Percentiles rank a stretch among this genome's conserved stretches.
phyloP scores from a whole-genome alignment of 768 basidiomycete genomes.

The Gautieria morchelliformis region DNA sequence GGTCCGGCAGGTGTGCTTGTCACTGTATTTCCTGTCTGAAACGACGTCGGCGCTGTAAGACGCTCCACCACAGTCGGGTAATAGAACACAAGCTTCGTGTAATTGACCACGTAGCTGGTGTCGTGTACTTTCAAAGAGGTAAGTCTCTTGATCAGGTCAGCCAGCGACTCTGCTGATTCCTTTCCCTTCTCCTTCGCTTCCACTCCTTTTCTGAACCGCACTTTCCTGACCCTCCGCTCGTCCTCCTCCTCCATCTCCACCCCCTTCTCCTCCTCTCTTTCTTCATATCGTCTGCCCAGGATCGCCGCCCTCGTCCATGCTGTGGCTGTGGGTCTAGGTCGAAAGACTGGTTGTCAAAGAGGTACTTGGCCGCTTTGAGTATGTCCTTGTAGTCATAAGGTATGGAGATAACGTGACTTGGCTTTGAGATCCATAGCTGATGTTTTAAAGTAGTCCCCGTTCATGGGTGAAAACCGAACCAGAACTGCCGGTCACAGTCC shows the following conservation, averaged over 20 bases:
- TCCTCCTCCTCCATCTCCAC: neutral
- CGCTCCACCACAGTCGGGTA: neutral
- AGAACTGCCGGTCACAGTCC: too few species aligned
- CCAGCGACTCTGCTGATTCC: neutral
- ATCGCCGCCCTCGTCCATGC: neutral
- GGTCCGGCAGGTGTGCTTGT: neutral
- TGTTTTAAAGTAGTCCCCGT: neutral
- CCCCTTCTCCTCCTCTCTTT: too few species aligned
- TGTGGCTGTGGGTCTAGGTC: neutral
- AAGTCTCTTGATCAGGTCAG: neutral
- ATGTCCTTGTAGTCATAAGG: too few species aligned
- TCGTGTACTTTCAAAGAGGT: neutral
- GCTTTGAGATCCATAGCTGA: neutral
- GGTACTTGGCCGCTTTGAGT: neutral
- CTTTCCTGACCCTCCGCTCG: neutral
- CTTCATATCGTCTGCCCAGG: neutral
- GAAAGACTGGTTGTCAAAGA: neutral
- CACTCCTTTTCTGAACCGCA: neutral
- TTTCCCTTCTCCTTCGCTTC: neutral
- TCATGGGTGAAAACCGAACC: too few species aligned
- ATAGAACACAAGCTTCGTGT: neutral
- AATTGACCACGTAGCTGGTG: neutral
- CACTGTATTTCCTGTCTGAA: neutral
- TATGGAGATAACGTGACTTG: too few species aligned
- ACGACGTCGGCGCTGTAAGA: neutral